These are phyloP conservation scores for Penicillium brevicompactum DNA, from an alignment of 2,329 filamentous ascomycete species.

Conservation along the genomic window DNA sequence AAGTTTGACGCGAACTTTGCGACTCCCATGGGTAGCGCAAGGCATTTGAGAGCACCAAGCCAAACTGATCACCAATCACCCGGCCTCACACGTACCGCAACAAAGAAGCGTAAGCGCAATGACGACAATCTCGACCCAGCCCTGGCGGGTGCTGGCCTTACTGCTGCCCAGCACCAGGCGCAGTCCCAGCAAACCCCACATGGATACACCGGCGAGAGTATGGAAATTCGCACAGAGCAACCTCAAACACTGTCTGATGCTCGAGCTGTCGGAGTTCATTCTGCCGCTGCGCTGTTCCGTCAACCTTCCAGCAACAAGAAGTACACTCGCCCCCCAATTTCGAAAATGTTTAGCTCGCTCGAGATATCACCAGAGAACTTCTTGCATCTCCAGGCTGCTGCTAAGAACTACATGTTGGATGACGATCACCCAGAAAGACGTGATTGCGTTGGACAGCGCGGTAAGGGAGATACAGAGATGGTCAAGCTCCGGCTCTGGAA, in stretches of 20 bases:
- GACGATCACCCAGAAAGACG: conserved; percentile 56
- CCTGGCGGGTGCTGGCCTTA: conserved; percentile 30
- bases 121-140: conserved; percentile 43
- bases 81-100: conserved; percentile 36
- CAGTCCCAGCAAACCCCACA: conserved; percentile 29
- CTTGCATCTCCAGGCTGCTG: conserved; percentile 56
- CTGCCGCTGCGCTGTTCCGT: conserved; percentile 57
- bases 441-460: conserved; percentile 59
- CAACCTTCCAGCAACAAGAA: conserved; percentile 55
- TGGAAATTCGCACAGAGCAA: conserved; percentile 41
- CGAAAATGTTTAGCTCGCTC: conserved; percentile 59
- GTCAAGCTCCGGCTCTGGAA: conserved; percentile 60
- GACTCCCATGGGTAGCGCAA: conserved; percentile 25
- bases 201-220: conserved; percentile 31
- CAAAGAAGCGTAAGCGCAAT: conserved; percentile 45
- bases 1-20: conserved; percentile 39
- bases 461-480: conserved; percentile 58
- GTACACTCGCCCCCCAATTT: conserved; percentile 60
- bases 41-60: conserved; percentile 31
- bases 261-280: conserved; percentile 55
- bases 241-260: conserved; percentile 46
- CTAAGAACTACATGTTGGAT: conserved; percentile 61
- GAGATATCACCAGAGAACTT: conserved; percentile 60
- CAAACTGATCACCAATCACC: conserved; percentile 32
- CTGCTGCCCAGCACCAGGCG: conserved; percentile 27